A percentile compares a stretch with the other conserved stretches of the same genome.
phyloP scores from a whole-genome alignment of 345 rosid species.

The Eucalyptus viminalis region DNA sequence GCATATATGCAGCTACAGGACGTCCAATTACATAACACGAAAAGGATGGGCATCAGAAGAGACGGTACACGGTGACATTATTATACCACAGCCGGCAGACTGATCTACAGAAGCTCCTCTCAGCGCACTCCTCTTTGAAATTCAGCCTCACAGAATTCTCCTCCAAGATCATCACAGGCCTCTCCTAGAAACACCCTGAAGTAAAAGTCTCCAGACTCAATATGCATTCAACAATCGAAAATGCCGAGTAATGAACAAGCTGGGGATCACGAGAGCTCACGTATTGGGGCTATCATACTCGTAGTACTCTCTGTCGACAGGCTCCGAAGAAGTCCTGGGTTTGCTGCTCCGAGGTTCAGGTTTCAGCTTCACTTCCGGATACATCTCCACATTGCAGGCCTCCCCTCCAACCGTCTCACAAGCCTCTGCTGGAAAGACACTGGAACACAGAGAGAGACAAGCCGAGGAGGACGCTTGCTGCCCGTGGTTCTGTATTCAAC shows the following conservation, averaged over 20 bases:
- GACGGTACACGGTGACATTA: not conserved
- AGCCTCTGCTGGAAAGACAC: constrained; percentile 68
- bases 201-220: not conserved
- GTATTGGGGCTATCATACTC: constrained; percentile 59
- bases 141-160: constrained; percentile 76
- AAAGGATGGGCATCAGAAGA: not conserved
- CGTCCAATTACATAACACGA: not conserved
- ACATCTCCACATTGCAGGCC: constrained; percentile 46
- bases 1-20: not conserved
- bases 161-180: constrained; percentile 94
- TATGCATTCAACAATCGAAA: not conserved
- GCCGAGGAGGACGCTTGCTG: not conserved
- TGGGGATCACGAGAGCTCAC: constrained; percentile 16
- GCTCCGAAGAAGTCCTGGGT: constrained; percentile 21
- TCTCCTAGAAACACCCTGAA: constrained; percentile 63
- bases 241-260: not conserved
- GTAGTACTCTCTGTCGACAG: constrained; percentile 56
- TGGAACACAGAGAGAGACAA: not conserved
- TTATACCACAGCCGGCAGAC: not conserved
- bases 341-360: constrained; percentile 11
- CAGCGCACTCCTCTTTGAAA: constrained; percentile 26
- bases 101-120: not conserved
- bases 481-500: not conserved
- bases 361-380: constrained; percentile 53
- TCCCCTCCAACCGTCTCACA: constrained; percentile 60